These are phyloP conservation scores for Paralagenidium karlingii DNA, from an alignment of 352 stramenopile genomes.

Conservation along the genomic window DNA sequence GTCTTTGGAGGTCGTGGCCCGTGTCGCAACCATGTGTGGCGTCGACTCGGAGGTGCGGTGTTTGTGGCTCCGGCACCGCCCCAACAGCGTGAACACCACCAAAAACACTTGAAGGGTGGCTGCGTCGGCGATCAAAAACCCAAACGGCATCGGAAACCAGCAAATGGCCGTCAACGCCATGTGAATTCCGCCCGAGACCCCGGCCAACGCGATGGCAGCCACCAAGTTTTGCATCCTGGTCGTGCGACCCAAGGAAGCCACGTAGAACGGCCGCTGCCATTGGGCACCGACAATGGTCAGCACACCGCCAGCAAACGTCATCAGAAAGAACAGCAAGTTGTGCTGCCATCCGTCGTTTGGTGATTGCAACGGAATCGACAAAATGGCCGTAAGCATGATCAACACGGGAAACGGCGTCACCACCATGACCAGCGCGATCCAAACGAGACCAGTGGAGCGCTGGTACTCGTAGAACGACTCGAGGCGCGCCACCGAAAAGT, in stretches of 20 bases:
- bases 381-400: not conserved
- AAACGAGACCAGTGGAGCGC: not conserved
- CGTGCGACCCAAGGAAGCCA: no score
- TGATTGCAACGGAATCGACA: not conserved
- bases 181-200: constrained; percentile 7
- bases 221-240: no score
- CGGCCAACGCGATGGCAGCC: constrained; percentile 5
- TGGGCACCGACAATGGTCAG: constrained; percentile 4
- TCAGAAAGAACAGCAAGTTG: constrained; percentile 14
- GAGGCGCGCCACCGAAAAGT: constrained; percentile 4
- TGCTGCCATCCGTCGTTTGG: constrained; percentile 4
- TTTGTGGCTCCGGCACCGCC: constrained; percentile 2
- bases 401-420: constrained; percentile 6
- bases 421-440: not conserved
- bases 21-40: constrained; percentile 2
- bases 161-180: constrained; percentile 2
- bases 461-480: constrained; percentile 2
- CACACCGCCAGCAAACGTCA: constrained; percentile 4
- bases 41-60: constrained; percentile 6
- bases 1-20: constrained; percentile 1
- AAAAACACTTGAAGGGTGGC: constrained; percentile 7
- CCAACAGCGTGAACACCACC: constrained; percentile 3
- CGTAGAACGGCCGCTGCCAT: no score
- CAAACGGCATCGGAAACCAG: constrained; percentile 15
- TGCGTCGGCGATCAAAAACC: constrained; percentile 5